Conservation (phyloP, 2,329 filamentous ascomycete species). For the Moelleriella libera region DNA sequence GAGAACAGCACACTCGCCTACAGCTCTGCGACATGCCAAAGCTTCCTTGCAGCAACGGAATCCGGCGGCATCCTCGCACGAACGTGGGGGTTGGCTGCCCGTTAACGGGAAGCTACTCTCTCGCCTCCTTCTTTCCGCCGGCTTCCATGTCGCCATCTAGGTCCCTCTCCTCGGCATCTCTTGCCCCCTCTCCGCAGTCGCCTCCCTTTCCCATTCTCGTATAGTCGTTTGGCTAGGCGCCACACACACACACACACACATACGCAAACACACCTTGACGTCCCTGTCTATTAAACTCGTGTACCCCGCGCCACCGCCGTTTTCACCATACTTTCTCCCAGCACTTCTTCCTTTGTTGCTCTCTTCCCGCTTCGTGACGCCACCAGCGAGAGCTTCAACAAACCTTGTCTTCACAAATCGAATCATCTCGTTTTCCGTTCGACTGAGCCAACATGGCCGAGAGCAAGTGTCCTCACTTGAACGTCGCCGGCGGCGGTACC, state of each 20-base stretch:
- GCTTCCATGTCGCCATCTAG: too few species aligned
- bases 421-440: neutral
- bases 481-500: slow-evolving; percentile 48
- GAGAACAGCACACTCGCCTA: neutral
- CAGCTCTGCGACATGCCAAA: too few species aligned
- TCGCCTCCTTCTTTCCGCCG: neutral
- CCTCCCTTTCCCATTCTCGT: neutral
- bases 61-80: neutral
- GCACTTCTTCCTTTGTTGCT: too few species aligned
- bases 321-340: neutral
- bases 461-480: slow-evolving; percentile 19
- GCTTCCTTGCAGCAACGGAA: neutral
- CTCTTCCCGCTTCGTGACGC: too few species aligned
- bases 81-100: neutral
- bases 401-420: neutral
- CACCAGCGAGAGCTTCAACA: neutral
- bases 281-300: neutral
- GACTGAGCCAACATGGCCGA: slow-evolving; percentile 9
- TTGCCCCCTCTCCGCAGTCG: neutral
- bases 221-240: too few species aligned
- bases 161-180: neutral
- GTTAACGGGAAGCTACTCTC: neutral
- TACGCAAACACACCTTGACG: neutral
- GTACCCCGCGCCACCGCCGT: neutral
- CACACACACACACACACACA: neutral